Conservation (phyloP, 345 rosid species). For the Moricandia moricandioides region DNA sequence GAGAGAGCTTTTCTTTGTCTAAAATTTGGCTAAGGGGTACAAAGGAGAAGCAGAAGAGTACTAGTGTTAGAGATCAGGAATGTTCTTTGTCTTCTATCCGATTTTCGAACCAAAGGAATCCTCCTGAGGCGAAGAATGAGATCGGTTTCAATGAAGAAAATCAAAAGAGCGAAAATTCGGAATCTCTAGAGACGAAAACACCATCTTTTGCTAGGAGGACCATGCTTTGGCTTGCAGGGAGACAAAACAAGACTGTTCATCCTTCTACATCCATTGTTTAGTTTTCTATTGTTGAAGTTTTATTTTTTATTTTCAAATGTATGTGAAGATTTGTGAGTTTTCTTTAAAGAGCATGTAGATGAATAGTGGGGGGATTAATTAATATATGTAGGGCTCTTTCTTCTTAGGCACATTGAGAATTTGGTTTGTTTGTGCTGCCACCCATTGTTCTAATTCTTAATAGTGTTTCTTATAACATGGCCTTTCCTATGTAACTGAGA, state of each 20-base stretch:
- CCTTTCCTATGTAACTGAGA: background rate
- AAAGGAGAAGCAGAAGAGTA: slow-evolving; percentile 42
- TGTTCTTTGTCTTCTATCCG: slow-evolving; percentile 40
- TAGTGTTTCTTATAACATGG: background rate
- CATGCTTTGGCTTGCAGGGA: slow-evolving; percentile 77
- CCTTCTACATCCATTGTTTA: slow-evolving; percentile 48
- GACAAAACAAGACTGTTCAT: slow-evolving; percentile 79
- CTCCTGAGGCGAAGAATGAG: slow-evolving; percentile 36
- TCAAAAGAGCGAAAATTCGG: slow-evolving; percentile 21
- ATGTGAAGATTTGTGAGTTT: background rate
- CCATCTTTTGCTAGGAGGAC: slow-evolving; percentile 93
- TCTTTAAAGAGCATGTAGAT: slow-evolving; percentile 10
- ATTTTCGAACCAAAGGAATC: background rate
- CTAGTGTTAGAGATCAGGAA: slow-evolving; percentile 6
- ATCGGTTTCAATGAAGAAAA: slow-evolving; percentile 21
- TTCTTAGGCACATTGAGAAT: slow-evolving; percentile 9
- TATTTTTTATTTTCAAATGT: background rate
- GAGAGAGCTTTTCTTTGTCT: slow-evolving; percentile 87
- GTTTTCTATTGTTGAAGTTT: background rate
- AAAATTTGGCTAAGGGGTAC: slow-evolving; percentile 81
- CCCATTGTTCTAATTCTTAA: background rate
- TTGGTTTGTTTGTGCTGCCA: background rate
- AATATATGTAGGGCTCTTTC: slow-evolving; percentile 2
- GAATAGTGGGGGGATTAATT: background rate
- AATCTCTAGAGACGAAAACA: slow-evolving; percentile 45